A percentile compares a stretch with the other conserved stretches of the same genome.
Evolutionary conservation across 805 yeast genomes (phyloP).

Genomic region (Kodamaea lidongshanica): DNA sequence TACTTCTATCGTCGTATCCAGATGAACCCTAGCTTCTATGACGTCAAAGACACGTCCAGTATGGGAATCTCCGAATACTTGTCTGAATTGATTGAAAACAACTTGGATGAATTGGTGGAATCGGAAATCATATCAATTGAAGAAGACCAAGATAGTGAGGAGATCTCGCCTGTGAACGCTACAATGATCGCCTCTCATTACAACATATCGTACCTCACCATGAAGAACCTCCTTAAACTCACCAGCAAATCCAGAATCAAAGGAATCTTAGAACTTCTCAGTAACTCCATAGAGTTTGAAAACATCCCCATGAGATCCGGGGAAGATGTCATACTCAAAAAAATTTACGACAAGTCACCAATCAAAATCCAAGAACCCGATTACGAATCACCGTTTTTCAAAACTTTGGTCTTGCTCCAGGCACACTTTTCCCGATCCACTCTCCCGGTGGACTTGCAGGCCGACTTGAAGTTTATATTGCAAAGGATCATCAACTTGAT

Average conservation of each 20-base stretch:
- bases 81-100: slow-evolving; percentile 74
- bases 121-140: slow-evolving; percentile 59
- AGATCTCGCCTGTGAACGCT: slow-evolving; percentile 56
- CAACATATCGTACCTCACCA: slow-evolving; percentile 57
- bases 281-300: slow-evolving; percentile 71
- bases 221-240: slow-evolving; percentile 55
- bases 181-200: slow-evolving; percentile 73
- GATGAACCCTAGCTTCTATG: slow-evolving; percentile 84
- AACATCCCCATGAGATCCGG: slow-evolving; percentile 52
- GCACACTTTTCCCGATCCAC: slow-evolving; percentile 68
- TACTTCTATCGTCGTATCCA: slow-evolving; percentile 76
- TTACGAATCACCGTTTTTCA: slow-evolving; percentile 52
- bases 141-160: slow-evolving; percentile 31
- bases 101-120: slow-evolving; percentile 56
- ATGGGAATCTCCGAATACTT: slow-evolving; percentile 73
- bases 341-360: slow-evolving; percentile 57
- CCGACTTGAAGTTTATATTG: slow-evolving; percentile 53
- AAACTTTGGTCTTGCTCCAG: slow-evolving; percentile 71
- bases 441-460: slow-evolving; percentile 52
- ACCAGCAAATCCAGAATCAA: slow-evolving; percentile 51
- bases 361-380: slow-evolving; percentile 40
- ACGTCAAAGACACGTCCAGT: slow-evolving; percentile 57
- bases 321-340: slow-evolving; percentile 46
- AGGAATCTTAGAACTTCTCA: slow-evolving; percentile 56
- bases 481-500: slow-evolving; percentile 45